Base-by-base conservation (phyloP, 2,329 filamentous ascomycete species). In the Penicillium vulpinum region DNA sequence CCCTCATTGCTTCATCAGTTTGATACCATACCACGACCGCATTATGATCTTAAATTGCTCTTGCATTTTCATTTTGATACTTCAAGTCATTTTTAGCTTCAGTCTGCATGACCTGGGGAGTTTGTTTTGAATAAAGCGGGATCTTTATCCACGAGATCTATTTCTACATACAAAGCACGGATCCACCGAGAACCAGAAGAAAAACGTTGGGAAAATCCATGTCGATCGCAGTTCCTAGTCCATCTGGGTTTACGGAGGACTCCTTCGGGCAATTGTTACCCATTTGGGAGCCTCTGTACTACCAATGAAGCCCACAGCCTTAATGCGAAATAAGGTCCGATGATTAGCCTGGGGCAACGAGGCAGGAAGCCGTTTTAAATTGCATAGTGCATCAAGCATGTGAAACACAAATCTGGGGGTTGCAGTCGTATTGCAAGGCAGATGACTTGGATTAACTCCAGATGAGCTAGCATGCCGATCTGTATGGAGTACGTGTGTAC, bases 111-210 rank as follows among this genome's bases (percentile, higher is more conserved):
- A 51, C 6, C 28, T 22, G 21, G 28, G 49, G 26, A 33, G 22
- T 48, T 28, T 36, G 26, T 39, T n/a, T n/a, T 22, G 35, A 40
- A 54, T 28, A 48, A 26, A 35, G 21, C 18, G 36, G 13, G 35
- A 38, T 61, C 43, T 31, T 40, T 57, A 56, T 55, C 61, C 57
- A 5, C 4, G 8, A 22, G 44, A 46, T 46, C 29, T n/a, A 24
- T 24, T 46, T 13, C 29, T 46, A 46, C 7, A n/a, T n/a, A n/a
- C n/a, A n/a, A n/a, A n/a, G n/a, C n/a, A n/a, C n/a, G 8, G 28
- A 24, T 46, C 21, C 9, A 24, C 44, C 9, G 22, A 46, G 29
- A 11, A 46, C 43, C 43, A 33, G n/a, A 13, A 39, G 18, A 15
- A 39, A n/a, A n/a, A n/a, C n/a, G n/a, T n/a, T n/a, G 18, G 4